Evolutionary conservation across 2,329 filamentous ascomycete genomes (phyloP).

Genomic region (Pyrenophora tritici-repentis): DNA sequence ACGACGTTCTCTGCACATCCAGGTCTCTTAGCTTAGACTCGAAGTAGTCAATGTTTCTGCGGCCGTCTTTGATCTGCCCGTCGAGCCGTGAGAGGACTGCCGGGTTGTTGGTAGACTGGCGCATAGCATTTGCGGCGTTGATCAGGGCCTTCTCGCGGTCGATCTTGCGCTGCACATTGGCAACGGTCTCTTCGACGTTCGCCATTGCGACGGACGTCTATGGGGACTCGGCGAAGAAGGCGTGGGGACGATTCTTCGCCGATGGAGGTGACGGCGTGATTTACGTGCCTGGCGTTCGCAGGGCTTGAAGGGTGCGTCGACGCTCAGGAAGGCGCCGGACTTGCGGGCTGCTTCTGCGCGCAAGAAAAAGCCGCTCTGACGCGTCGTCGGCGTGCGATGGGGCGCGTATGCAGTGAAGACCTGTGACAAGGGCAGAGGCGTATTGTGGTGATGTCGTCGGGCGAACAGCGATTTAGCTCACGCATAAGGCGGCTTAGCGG

Average conservation of each 20-base stretch:
- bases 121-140: conserved; percentile 91
- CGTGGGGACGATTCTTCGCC: conserved; percentile 32
- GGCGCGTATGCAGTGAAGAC: conserved; percentile 9
- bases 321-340: conserved; percentile 33
- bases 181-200: conserved; percentile 67
- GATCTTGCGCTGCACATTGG: conserved; percentile 94
- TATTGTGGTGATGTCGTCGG: conserved; percentile 31
- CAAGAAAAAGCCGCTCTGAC: conserved; percentile 11
- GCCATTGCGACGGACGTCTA: conserved; percentile 51
- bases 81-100: conserved; percentile 88
- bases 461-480: conserved; percentile 31
- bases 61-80: conserved; percentile 89
- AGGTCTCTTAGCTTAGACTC: conserved; percentile 90
- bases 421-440: conserved; percentile 26
- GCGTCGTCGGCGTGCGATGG: conserved; percentile 13
- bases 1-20: conserved; percentile 76
- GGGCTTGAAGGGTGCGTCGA: conserved; percentile 27
- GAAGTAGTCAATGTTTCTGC: conserved; percentile 92
- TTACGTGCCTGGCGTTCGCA: conserved; percentile 32
- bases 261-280: conserved; percentile 29
- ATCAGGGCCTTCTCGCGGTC: conserved; percentile 96
- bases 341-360: conserved; percentile 11
- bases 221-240: conserved; percentile 27
- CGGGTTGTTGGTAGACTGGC: conserved; percentile 92
- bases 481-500: conserved; percentile 34